Base-by-base conservation (phyloP, 2,329 filamentous ascomycete species). In the Colletotrichum sojae region DNA sequence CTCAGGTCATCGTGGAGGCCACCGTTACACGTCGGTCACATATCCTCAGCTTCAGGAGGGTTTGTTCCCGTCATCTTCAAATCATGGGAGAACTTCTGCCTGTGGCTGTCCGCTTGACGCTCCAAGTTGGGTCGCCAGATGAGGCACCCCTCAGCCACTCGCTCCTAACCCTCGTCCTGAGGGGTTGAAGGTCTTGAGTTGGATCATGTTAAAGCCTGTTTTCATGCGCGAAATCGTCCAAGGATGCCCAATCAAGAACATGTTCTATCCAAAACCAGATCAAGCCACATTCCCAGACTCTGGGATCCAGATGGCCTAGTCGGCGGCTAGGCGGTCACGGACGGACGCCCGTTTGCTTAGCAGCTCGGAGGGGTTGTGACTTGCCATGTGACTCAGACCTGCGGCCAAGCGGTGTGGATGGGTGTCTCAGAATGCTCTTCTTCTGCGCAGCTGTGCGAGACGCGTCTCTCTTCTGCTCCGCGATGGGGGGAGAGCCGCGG, bases 311-410 rank as follows among this genome's bases (percentile, higher is more conserved):
- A 43, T 43, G 58, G 63, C 15, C 52, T 62, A 27, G 39, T 18
- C 48, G 45, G 57, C 51, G 52, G 22, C 63, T 68, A 58, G 16
- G 57, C 61, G 49, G 62, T 69, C 57, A 66, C 53, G n/a, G 54
- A 63, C 46, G 46, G 22, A 70, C 63, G 63, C 52, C 67, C 63
- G 67, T 59, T 62, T 58, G 31, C 43, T 45, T 49, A 68, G 62
- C 45, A 52, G 22, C 27, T 20, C 9, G 39, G 53, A n/a, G 48
- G 61, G 43, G 57, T 57, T 54, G 48, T 67, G 66, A 71, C 67
- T 67, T 70, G 53, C 66, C 69, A 71, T 71, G 67, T 71, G 69
- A 71, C 69, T 55, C 48, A 58, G 52, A 54, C 65, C 27, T 54
- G 57, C 57, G 52, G 67, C 68, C 65, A 60, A 60, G 31, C 22